Base-by-base conservation (phyloP, 257 asterid genomes). In the Solanum chiquidenum region DNA sequence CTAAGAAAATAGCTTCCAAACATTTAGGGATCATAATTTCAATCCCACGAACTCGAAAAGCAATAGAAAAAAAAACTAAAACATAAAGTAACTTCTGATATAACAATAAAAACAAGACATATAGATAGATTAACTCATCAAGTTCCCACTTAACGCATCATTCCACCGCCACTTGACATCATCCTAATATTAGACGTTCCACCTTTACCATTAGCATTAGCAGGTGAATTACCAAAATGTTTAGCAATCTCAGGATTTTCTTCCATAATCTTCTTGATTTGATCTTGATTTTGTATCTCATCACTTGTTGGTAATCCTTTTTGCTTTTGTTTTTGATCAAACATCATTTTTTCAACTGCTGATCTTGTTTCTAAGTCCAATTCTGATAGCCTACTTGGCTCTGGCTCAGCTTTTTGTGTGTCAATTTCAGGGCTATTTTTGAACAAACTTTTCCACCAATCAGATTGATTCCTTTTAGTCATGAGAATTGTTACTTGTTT, bases 271-370 rank as follows among this genome's bases (percentile, higher is more conserved):
- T 94, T 93, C 91, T 93, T 93, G 92, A 93, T 29, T 35, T 95
- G 71, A 9, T 95, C 97, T 83, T 95, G 93, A 89, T 95, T 95
- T 91, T 92, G 94, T 93, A 93, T 91, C 88, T 95, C 98, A 82
- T 94, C 95, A 64, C 96, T 91, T 10, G 96, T 91, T 20, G 98
- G 98, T 62, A 69, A 93, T 4, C 98, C 97, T 96, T 90, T 92
- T 68, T 91, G 91, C 68, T 95, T 95, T 89, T 94, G 98, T 72
- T 95, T 86, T 79, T 94, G 95, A 86, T 93, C 98, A 87, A 92
- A 93, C 99, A 96, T 96, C 98, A 94, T 94, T 88, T 94, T 95
- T 83, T 95, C 99, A 84, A 94, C 98, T 12, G 98, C 92, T 9
- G 98, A 92, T 66, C 98, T 91, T 6, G 96, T 94, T 86, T 96